Base-by-base conservation (phyloP, 1,139 yeast species). In the Yamadazyma taylorii region DNA sequence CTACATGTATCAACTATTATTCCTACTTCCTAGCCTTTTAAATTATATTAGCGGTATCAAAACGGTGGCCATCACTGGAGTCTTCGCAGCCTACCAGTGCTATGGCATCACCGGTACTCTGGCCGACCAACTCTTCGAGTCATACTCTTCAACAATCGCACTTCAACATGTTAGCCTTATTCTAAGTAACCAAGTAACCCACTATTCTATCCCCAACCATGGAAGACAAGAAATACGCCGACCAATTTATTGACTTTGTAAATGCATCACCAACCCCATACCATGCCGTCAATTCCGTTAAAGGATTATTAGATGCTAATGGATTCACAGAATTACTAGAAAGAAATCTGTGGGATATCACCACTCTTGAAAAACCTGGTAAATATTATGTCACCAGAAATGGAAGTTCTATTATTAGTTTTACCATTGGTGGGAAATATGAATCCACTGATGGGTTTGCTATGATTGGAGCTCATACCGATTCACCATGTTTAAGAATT, bases 381-480 rank as follows among this genome's bases (percentile, higher is more conserved):
- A 85, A 83, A 53, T 90, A 88, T 60, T 85, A 69, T 53, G 88
- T 86, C 39, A 84, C 95, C 15, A 76, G 97, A 62, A 92, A 92
- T 56, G 87, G 82, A 19, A 85, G 96, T 3, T 85, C 97, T 1
- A 69, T 92, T 30, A 79, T 90, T 46, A 97, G 96, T 2, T 92
- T 92, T 61, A 79, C 83, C 2, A 79, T 86, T 23, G 96, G 96
- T 34, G 74, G 73, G 11, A 58, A 79, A 39, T 87, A 86, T 78
- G 53, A 61, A 37, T 82, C 87, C n/a, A 95, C 95, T 12, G 81
- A 84, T 49, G 94, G 95, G 14, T 74, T 90, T 42, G 80, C 96
- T 6, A 82, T 92, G 41, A 82, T 89, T 30, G 98, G 97, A 21
- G 95, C 96, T 4, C 97, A 89, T 56, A 88, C 96, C 0, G 98